Evolutionary conservation across 208 protist genomes (phyloP), one percentile per base, ranked within the genome.

Genomic region (Leptomonas pyrrhocoris): DNA sequence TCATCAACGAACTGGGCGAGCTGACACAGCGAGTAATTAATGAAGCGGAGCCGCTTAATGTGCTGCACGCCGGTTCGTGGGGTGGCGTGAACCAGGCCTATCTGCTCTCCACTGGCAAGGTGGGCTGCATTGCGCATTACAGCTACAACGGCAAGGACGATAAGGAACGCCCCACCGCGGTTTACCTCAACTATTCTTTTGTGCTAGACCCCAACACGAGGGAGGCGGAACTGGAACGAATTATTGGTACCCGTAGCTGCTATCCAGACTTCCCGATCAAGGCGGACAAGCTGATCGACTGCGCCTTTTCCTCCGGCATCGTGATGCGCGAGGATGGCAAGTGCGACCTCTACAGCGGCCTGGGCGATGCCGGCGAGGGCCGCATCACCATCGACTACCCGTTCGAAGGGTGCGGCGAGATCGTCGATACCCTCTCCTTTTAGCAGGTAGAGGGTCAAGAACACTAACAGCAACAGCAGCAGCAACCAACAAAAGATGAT

Each of bases 301-400:
- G 85, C 60, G 85, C 82, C 28, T 90, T 90, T 56, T 65, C 77
- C 11, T 77, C 82, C 19, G 85, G 85, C 48, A 90, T 90, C 43
- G 74, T 85, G 12, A 87, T 86, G 80, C 84, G 84, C 25, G 63
- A 76, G 30, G 85, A 90, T 55, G 85, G 80, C 28, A 90, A 90
- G 72, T 88, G 81, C 55, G 82, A 90, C 50, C 60, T 90, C 43
- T 90, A 90, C 80, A 90, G 85, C 56, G 85, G 85, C 15, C 42
- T 90, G 6, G 85, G 85, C 15, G 85, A 90, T 56, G 84, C 81
- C 11, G 69, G 74, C 55, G 76, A 86, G 66, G 85, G 85, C 9
- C 85, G 85, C 63, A 86, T 90, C 59, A 83, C 79, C 34, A 90
- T 90, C 55, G 85, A 90, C 70, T 90, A 90, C 77, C 85, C 81